Conservation (phyloP, 768 basidiomycete species). For the Phallus indusiatus region DNA sequence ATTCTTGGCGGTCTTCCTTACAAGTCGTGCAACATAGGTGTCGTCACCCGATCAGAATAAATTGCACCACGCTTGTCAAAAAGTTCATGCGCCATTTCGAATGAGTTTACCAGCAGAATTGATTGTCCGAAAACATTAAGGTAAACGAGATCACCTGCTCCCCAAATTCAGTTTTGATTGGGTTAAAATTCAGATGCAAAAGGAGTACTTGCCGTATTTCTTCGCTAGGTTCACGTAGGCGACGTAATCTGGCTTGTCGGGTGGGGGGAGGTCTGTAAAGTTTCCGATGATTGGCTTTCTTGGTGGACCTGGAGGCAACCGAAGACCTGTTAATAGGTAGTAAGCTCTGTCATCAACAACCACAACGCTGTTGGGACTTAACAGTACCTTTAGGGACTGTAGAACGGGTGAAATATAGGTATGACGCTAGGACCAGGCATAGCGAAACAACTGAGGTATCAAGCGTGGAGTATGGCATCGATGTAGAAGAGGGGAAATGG, state of each 20-base stretch:
- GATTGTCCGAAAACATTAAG: not conserved
- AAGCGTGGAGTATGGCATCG: too few relatives aligned
- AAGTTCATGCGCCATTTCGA: slow-evolving; percentile 19
- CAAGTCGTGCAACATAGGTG: slow-evolving; percentile 6
- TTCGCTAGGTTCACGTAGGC: not conserved
- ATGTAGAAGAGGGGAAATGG: too few relatives aligned
- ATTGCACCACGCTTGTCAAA: slow-evolving; percentile 19
- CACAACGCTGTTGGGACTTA: too few relatives aligned
- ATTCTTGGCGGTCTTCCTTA: not conserved
- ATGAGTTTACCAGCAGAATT: slow-evolving; percentile 18
- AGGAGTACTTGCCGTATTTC: not conserved
- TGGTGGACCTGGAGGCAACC: not conserved
- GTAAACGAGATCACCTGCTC: slow-evolving; percentile 6
- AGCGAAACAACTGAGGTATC: too few relatives aligned
- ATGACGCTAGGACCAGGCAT: too few relatives aligned
- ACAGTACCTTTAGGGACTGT: too few relatives aligned
- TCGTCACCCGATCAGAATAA: slow-evolving; percentile 20
- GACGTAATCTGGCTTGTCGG: not conserved
- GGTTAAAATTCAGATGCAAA: too few relatives aligned
- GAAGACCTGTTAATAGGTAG: not conserved
- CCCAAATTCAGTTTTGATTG: not conserved
- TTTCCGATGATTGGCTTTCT: not conserved
- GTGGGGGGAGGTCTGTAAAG: not conserved
- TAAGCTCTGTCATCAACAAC: too few relatives aligned
- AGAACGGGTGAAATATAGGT: too few relatives aligned